Base-by-base conservation (phyloP, 2,329 filamentous ascomycete species). In the Fusarium verticillioides region DNA sequence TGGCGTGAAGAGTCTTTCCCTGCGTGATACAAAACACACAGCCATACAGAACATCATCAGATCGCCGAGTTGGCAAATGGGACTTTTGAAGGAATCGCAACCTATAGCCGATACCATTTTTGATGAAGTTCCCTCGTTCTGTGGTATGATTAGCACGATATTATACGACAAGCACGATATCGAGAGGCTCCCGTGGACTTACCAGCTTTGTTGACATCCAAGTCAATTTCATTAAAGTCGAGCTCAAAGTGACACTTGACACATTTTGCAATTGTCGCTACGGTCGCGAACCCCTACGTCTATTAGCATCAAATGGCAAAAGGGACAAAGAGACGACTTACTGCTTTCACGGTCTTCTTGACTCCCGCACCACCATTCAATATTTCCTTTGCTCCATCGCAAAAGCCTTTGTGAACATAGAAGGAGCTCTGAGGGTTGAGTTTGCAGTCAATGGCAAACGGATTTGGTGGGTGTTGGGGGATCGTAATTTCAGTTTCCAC, bases 71-170 rank as follows among this genome's bases (percentile, higher is more conserved):
- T 1, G 84, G 78, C 10, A 90, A 63, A 75, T 90, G 88, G 58
- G 84, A 85, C 77, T 90, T 90, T 72, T 87, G 87, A 9, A 90
- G 83, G 67, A 90, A 86, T 4, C 88, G 86, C 5, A 89, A 75
- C 12, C 88, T 86, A 73, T 87, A 90, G 10, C 82, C 81, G 49
- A 90, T 82, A 11, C 81, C 82, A 44, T 81, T 82, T 18, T 85
- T 83, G 15, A 81, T 81, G 60, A 85, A 86, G 70, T 85, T 89
- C 7, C 84, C 87, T 15, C 82, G 80, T 34, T 85, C 85, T 87
- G 8, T 21, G 16, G 32, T 18, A 50, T 30, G 23, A 60, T 75
- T 46, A 78, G 63, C 68, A 67, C 28, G 19, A 15, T 40, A 66
- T 34, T 39, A 26, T 11, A 36, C 30, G 21, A 36, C 5, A 73